Conservation (phyloP, 495 filamentous ascomycete species). For the Pyrenopolyporus hunteri region DNA sequence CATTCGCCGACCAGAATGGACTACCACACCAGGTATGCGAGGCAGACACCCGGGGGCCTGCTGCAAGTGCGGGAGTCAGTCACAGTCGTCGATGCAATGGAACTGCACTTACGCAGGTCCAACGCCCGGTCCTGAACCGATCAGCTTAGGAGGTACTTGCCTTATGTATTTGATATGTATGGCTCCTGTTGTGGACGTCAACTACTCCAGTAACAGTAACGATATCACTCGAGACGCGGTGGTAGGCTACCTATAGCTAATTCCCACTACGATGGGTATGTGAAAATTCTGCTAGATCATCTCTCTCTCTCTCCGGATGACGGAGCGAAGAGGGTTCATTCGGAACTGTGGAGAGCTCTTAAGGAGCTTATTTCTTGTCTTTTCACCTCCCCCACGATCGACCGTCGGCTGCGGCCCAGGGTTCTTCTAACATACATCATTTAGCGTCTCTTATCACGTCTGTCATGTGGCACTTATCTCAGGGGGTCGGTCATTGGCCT, state of each 20-base stretch:
- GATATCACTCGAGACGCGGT: no score
- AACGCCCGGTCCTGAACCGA: slow-evolving; percentile 3
- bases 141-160: not conserved
- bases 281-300: not conserved
- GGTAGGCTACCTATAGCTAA: no score
- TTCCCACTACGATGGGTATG: no score
- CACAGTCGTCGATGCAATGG: slow-evolving; percentile 32
- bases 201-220: no score
- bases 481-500: slow-evolving; percentile 11
- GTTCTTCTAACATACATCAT: slow-evolving; percentile 15
- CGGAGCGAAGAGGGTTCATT: not conserved
- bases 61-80: slow-evolving; percentile 34
- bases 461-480: slow-evolving; percentile 17
- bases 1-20: slow-evolving; percentile 24
- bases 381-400: slow-evolving; percentile 26
- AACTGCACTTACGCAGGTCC: slow-evolving; percentile 35
- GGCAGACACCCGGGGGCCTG: not conserved
- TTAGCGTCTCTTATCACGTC: slow-evolving; percentile 28
- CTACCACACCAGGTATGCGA: slow-evolving; percentile 1
- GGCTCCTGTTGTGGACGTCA: no score
- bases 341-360: slow-evolving; percentile 7
- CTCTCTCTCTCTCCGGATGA: not conserved
- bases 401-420: slow-evolving; percentile 16
- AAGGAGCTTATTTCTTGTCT: slow-evolving; percentile 2
- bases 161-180: no score